phyloP scores from a whole-genome alignment of 2,329 filamentous ascomycete genomes.

The Aspergillus amoenus region DNA sequence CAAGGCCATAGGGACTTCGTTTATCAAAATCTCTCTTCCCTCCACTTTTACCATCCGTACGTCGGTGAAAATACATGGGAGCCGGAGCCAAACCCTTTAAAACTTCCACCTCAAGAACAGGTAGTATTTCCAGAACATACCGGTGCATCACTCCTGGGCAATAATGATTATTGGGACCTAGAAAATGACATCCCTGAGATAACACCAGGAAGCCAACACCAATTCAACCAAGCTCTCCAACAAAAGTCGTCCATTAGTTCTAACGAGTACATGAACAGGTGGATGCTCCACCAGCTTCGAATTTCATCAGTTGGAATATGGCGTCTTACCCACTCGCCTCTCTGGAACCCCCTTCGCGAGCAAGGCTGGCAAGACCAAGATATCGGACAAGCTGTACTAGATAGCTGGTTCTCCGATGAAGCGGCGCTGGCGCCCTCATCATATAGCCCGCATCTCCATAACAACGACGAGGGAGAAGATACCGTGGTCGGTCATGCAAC shows the following conservation, averaged over 20 bases:
- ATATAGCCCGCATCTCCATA: background rate
- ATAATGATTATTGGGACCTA: background rate
- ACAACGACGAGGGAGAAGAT: background rate
- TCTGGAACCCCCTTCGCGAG: slow-evolving; percentile 16
- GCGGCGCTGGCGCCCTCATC: slow-evolving; percentile 3
- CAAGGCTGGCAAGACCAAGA: slow-evolving; percentile 19
- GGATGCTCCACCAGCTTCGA: slow-evolving; percentile 32
- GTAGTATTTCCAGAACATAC: slow-evolving; percentile 16
- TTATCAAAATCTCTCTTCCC: slow-evolving; percentile 5
- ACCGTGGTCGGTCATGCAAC: background rate
- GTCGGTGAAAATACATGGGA: background rate
- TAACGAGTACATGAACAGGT: slow-evolving; percentile 27
- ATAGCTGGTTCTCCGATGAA: slow-evolving; percentile 25
- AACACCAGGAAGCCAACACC: background rate
- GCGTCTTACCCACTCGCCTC: slow-evolving; percentile 23
- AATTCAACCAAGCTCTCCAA: background rate
- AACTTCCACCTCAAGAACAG: slow-evolving; percentile 18
- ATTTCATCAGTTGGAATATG: slow-evolving; percentile 28
- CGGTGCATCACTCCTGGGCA: background rate
- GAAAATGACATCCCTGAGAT: background rate
- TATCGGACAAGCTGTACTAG: slow-evolving; percentile 24
- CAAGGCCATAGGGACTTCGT: slow-evolving; percentile 13
- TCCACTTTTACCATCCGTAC: background rate
- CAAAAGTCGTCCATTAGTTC: background rate
- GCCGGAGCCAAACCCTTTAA: slow-evolving; percentile 19